Evolutionary conservation across 2,329 filamentous ascomycete genomes (phyloP), one percentile per base, ranked within the genome.

Genomic region (Colletotrichum simmondsii): DNA sequence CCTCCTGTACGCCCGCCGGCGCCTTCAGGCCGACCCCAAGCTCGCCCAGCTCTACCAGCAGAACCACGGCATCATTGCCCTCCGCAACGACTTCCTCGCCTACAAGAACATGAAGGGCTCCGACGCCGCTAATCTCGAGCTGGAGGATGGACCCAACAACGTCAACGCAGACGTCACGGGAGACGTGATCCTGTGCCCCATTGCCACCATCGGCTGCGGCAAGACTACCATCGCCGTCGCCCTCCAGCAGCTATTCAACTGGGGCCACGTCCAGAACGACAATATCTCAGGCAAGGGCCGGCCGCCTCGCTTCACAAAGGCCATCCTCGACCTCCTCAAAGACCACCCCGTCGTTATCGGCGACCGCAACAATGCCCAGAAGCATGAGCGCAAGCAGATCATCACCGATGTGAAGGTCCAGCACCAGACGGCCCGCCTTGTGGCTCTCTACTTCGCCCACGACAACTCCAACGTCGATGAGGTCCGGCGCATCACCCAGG

Each of bases 251-350:
- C 88, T 99, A 1, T 98, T 98, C 76, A 91, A 88, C 67, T 98
- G 95, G 94, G 96, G 95, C 19, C 95, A 98, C 80, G 87, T 98
- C 61, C 97, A 99, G 80, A 99, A 99, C 80, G 97, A 99, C 84
- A 97, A 99, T 80, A 97, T 99, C 72, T 91, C 91, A 65, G 94
- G 92, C 75, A 93, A 93, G 80, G 89, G 89, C 68, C 93, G 96
- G 46, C 93, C 95, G 3, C 90, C 92, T 74, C 89, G 91, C 66
- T 98, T 99, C 80, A 93, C 93, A 0, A 88, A 91, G 63, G 90
- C 90, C 46, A 87, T 97, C 52, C 87, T 92, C 64, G 88, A 91
- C 28, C 82, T 90, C 66, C 87, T 98, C 37, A 84, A 89, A 26
- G 85, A 88, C 0, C 86, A 91, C 58, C 88, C 91, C 0, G 96